These are phyloP conservation scores for Begonia fuchsioides DNA, from an alignment of 306 rosid genomes.

Conservation along the genomic window DNA sequence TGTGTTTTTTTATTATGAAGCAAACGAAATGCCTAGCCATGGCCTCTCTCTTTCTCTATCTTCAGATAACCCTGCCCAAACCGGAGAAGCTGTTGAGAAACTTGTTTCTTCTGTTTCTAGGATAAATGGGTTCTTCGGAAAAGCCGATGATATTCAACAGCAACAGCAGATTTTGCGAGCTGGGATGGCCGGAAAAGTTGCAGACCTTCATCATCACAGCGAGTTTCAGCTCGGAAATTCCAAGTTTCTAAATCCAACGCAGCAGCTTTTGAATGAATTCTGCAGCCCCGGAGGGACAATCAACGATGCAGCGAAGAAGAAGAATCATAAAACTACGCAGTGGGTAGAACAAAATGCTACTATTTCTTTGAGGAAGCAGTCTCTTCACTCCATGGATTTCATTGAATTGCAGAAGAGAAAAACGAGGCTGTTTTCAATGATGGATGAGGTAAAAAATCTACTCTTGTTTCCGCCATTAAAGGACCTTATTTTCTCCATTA, in stretches of 20 bases:
- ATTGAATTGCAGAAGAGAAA: constrained; percentile 77
- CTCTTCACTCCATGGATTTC: constrained; percentile 55
- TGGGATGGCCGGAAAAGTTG: neutral
- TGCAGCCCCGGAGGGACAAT: constrained; percentile 54
- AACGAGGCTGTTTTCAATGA: constrained; percentile 73
- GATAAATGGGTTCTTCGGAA: constrained; percentile 11
- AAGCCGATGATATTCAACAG: constrained; percentile 2
- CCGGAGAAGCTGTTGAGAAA: neutral
- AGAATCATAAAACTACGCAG: constrained; percentile 27
- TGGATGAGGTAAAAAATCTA: constrained; percentile 74
- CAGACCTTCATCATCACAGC: neutral
- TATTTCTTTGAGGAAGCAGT: constrained; percentile 34
- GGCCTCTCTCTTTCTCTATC: constrained; percentile 85
- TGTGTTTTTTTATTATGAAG: constrained; percentile 70
- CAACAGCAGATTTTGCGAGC: constrained; percentile 9
- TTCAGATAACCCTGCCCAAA: constrained; percentile 53
- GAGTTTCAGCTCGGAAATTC: constrained; percentile 40
- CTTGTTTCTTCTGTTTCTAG: neutral
- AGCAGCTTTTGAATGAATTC: constrained; percentile 68
- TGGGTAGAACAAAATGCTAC: constrained; percentile 30
- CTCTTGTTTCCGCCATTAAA: constrained; percentile 16
- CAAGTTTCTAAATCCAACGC: constrained; percentile 50
- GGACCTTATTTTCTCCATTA: neutral
- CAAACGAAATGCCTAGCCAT: constrained; percentile 76
- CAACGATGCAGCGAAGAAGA: constrained; percentile 18